Base-by-base conservation (phyloP, 2,329 filamentous ascomycete species). In the Zymoseptoria crescenta region DNA sequence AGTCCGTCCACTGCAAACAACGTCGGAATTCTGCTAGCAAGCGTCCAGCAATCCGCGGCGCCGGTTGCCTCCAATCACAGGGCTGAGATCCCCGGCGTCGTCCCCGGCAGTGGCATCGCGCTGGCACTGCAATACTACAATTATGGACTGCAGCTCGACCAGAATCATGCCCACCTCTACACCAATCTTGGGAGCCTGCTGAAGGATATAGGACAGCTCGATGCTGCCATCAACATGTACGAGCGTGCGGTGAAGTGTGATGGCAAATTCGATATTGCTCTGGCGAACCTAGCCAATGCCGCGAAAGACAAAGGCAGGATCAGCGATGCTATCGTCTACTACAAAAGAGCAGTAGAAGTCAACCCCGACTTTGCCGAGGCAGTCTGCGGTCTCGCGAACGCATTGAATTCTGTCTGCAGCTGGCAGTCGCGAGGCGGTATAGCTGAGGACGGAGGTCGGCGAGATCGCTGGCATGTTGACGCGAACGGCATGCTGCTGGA, bases 1-100 rank as follows among this genome's bases (percentile, higher is more conserved):
- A 97, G 94, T 68, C 94, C 94, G 1, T 99, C 94, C 0, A 99
- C 94, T 0, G 94, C 94, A 0, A 99, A 99, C 72, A 99, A 99
- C 72, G 92, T 99, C 10, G 94, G 94, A 2, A 99, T 99, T 57
- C 80, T 99, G 28, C 83, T 99, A n/a, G 94, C 94, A 4, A 90
- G 94, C 58, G 89, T 97, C 20, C 94, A 96, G 70, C 91, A 96
- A 67, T 80, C 79, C 27, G 70, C 68, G 2, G 69, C 73, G 7
- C 63, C 67, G n/a, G 19, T 75, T 20, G 29, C 51, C n/a, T 75
- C 65, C 59, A 24, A 72, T 51, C 61, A 74, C 54, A 65, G 67
- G 55, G 66, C 72, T 9, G 72, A 74, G 13, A 86, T 94, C 56
- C 88, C 91, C 13, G 93, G 93, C 1, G 87, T 97, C 50, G 77